Evolutionary conservation across 2,329 filamentous ascomycete species (phyloP).

Genomic region (Colletotrichum eleusines): DNA sequence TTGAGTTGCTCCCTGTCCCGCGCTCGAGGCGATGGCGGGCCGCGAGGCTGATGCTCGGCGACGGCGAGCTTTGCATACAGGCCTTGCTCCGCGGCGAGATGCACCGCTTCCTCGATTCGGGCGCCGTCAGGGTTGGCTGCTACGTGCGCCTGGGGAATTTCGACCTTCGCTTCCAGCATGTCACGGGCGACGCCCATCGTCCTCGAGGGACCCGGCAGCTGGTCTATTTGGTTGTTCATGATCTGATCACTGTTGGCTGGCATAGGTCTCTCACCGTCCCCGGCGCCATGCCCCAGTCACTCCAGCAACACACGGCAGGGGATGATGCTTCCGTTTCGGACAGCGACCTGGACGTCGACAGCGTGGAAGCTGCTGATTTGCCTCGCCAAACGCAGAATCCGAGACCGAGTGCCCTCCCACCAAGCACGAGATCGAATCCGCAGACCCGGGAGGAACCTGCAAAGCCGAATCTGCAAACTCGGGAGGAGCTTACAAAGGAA

Average conservation of each 20-base stretch:
- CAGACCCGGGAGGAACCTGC: not conserved
- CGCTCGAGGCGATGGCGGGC: conserved; percentile 55
- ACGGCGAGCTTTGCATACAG: conserved; percentile 67
- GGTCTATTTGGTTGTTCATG: conserved; percentile 60
- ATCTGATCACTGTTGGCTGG: conserved; percentile 62
- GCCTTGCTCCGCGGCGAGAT: conserved; percentile 60
- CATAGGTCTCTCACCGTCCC: conserved; percentile 45
- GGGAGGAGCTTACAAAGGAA: not conserved
- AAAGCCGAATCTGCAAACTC: too few species aligned
- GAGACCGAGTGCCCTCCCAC: not conserved
- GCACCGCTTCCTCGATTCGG: conserved; percentile 61
- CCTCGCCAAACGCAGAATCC: conserved; percentile 11
- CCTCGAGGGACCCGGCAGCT: conserved; percentile 45
- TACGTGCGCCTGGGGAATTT: conserved; percentile 62
- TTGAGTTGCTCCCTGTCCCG: conserved; percentile 55
- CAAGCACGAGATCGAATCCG: not conserved
- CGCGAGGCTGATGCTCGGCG: conserved; percentile 63
- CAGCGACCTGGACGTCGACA: conserved; percentile 38
- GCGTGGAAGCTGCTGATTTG: conserved; percentile 6
- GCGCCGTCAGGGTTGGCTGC: conserved; percentile 60
- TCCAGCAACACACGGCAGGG: conserved; percentile 7
- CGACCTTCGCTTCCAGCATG: conserved; percentile 10
- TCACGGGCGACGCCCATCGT: conserved; percentile 18
- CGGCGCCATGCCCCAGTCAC: not conserved
- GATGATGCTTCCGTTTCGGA: conserved; percentile 28